Percentiles rank a stretch among this genome's conserved stretches.
These are phyloP conservation scores for Blakeslea trispora DNA, from an alignment of 371 early-diverging fungal species.

Conservation along the genomic window DNA sequence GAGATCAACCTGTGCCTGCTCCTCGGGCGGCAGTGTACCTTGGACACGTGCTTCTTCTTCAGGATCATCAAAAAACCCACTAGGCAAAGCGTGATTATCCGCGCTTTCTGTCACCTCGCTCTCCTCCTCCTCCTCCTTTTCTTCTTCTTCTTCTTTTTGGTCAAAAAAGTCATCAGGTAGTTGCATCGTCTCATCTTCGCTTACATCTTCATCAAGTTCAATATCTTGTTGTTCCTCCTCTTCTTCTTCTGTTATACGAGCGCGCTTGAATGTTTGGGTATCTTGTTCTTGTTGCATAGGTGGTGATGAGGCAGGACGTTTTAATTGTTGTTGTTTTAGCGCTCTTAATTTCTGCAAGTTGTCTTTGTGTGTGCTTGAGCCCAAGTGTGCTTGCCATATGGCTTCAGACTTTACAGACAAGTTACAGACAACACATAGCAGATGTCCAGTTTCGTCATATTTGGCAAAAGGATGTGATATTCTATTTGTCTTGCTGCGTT, in stretches of 20 bases:
- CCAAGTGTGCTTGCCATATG: conserved; percentile 48
- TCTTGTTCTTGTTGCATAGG: conserved; percentile 6
- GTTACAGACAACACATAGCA: conserved; percentile 45
- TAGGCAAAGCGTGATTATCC: conserved; percentile 23
- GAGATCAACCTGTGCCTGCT: conserved; percentile 33
- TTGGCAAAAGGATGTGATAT: conserved; percentile 50
- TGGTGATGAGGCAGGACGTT: conserved; percentile 21
- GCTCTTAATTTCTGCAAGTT: conserved; percentile 44
- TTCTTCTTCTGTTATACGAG: conserved; percentile 27
- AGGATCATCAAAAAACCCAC: conserved; percentile 53
- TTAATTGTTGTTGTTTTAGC: conserved; percentile 26
- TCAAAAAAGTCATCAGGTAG: conserved; percentile 34
- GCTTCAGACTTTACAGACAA: conserved; percentile 29
- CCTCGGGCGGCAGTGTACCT: conserved; percentile 29
- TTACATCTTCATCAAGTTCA: conserved; percentile 24
- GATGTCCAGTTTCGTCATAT: conserved; percentile 39
- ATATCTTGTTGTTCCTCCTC: conserved; percentile 17
- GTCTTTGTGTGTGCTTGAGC: conserved; percentile 35
- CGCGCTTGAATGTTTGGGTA: conserved; percentile 19
- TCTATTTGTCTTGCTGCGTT: conserved; percentile 34
- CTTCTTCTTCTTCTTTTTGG: conserved; percentile 7
- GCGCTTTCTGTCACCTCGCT: conserved; percentile 8
- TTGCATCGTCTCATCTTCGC: conserved; percentile 15
- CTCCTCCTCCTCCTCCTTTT: conserved; percentile 14
- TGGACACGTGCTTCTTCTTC: conserved; percentile 48